Base-by-base conservation (phyloP, 805 yeast genomes). In the Teunomyces pallodes region DNA sequence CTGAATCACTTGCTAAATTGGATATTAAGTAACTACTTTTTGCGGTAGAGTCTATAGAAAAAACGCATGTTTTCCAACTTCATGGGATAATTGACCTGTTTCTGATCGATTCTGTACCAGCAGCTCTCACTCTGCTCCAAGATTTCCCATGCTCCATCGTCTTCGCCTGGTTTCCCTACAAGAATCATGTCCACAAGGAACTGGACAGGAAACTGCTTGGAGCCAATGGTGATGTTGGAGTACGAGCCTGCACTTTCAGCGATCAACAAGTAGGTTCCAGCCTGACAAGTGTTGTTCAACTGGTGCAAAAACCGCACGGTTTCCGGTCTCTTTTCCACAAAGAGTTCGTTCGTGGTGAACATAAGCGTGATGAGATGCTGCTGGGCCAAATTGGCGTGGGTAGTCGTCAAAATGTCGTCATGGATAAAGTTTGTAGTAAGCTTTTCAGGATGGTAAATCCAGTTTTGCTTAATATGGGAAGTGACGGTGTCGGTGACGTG, bases 191-290 rank as follows among this genome's bases (percentile, higher is more conserved):
- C 96, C 9, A 90, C 72, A 35, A 90, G 71, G 57, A 86, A 88
- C 54, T 88, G 90, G 3, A 90, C 84, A 0, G 96, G 96, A 69
- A 90, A 90, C 54, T 72, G 79, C 62, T 86, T 89, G 28, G 80
- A 65, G 3, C 96, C 96, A 38, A 90, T 77, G 2, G 81, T 76
- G 33, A 90, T 86, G 56, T 88, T 84, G 1, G 96, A 87, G 65
- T 84, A 90, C 8, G 95, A 86, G 0, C 97, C 96, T 0, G 97
- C 97, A 67, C 94, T 85, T 59, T 90, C 97, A 1, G 88, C 80
- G 20, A 90, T 81, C 40, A 90, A 70, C 31, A 90, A 65, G 27
- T 78, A 64, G 12, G 88, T 67, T 0, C 91, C 94, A 1, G 63
- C 47, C 31, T 65, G 60, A 64, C 95, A 87, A 6, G 60, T 36